phyloP scores from a whole-genome alignment of 768 basidiomycete genomes.

The Lepiota subincarnata region DNA sequence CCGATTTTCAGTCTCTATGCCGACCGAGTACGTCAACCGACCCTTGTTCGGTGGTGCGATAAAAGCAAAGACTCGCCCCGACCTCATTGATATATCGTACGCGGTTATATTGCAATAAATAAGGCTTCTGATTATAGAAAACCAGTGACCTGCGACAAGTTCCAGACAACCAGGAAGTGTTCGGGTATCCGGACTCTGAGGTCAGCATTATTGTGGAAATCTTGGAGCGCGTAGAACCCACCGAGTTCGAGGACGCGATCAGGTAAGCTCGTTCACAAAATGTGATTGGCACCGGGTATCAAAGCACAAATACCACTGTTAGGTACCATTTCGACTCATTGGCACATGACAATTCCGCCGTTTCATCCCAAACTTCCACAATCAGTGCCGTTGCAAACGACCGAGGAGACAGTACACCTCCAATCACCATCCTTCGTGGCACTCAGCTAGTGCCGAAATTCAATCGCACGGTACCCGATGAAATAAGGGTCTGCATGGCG shows the following conservation, averaged over 20 bases:
- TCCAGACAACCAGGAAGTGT: constrained; percentile 94
- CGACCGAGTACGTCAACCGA: constrained; percentile 15
- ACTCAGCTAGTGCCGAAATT: constrained; percentile 76
- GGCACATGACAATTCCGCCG: constrained; percentile 86
- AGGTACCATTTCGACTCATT: constrained; percentile 92
- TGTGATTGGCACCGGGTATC: neutral
- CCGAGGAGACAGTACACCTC: constrained; percentile 47
- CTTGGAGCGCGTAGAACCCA: constrained; percentile 63
- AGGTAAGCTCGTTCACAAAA: constrained; percentile 42
- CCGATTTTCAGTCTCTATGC: neutral
- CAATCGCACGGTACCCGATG: constrained; percentile 54
- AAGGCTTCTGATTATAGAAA: constrained; percentile 5
- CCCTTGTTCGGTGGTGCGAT: constrained; percentile 89
- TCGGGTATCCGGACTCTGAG: constrained; percentile 64
- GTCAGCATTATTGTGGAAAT: constrained; percentile 84
- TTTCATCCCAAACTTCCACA: constrained; percentile 39
- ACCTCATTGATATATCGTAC: constrained; percentile 84
- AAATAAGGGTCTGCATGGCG: constrained; percentile 73
- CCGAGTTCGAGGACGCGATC: constrained; percentile 56
- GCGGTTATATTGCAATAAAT: constrained; percentile 21
- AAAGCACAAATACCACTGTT: constrained; percentile 13
- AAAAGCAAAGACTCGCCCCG: constrained; percentile 45
- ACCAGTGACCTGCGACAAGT: constrained; percentile 66
- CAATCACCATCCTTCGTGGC: constrained; percentile 62
- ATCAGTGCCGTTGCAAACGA: constrained; percentile 37